These are phyloP conservation scores for Pestalotiopsis sp. DNA, from an alignment of 2,329 filamentous ascomycete genomes.

Conservation along the genomic window DNA sequence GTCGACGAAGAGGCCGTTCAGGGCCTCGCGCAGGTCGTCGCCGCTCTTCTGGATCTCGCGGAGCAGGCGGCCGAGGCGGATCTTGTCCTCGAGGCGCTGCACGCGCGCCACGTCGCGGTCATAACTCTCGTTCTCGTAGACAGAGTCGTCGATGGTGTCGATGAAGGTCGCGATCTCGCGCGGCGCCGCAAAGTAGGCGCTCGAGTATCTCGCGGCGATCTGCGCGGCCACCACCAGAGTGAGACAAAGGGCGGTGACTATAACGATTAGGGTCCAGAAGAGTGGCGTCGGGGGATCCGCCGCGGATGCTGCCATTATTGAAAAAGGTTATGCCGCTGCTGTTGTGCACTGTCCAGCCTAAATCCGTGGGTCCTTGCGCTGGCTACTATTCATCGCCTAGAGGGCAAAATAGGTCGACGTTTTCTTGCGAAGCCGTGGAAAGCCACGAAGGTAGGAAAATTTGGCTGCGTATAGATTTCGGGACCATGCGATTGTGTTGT, in stretches of 20 bases:
- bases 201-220: slow-evolving; percentile 51
- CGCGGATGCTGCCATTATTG: slow-evolving; percentile 38
- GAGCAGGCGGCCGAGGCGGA: slow-evolving; percentile 58
- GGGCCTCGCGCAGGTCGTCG: slow-evolving; percentile 62
- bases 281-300: slow-evolving; percentile 45
- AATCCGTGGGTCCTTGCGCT: not conserved
- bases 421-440: not conserved
- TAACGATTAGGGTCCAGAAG: slow-evolving; percentile 60
- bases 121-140: slow-evolving; percentile 66
- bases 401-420: not conserved
- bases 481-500: not conserved
- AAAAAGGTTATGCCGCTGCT: not conserved
- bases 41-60: slow-evolving; percentile 63
- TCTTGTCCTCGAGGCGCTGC: slow-evolving; percentile 61
- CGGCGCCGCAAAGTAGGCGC: slow-evolving; percentile 60
- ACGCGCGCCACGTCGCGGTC: slow-evolving; percentile 61
- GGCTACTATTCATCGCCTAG: slow-evolving; percentile 3
- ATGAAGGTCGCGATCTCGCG: slow-evolving; percentile 59
- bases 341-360: slow-evolving; percentile 2
- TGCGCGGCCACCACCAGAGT: slow-evolving; percentile 57
- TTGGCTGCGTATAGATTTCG: not conserved
- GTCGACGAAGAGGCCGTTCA: slow-evolving; percentile 52
- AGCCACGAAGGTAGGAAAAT: not conserved
- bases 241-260: slow-evolving; percentile 59
- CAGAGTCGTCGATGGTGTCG: slow-evolving; percentile 62